phyloP scores from a whole-genome alignment of 176 grass and related monocot genomes.

The Olyra latifolia region DNA sequence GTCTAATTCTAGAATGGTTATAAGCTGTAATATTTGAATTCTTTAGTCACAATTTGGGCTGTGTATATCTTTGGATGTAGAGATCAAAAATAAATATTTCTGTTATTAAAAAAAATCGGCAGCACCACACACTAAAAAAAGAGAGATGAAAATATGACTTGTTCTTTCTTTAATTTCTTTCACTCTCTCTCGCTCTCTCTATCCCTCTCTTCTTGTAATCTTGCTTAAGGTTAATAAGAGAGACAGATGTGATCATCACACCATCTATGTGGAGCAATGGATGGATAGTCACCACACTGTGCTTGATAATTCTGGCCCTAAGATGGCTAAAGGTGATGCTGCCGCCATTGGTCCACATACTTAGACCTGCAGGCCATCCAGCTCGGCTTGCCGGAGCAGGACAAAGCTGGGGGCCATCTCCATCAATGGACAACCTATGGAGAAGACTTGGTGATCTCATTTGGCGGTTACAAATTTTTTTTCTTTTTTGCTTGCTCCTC shows the following conservation, averaged over 20 bases:
- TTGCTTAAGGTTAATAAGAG: neutral
- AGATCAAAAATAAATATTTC: too few relatives aligned
- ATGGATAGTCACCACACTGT: conserved; percentile 29
- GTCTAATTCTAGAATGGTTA: too few relatives aligned
- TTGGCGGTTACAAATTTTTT: neutral
- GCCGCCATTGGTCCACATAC: conserved; percentile 28
- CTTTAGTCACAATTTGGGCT: too few relatives aligned
- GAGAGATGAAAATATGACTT: neutral
- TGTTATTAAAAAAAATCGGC: too few relatives aligned
- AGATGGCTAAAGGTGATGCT: neutral
- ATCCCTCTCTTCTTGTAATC: neutral
- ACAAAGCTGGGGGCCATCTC: conserved; percentile 28
- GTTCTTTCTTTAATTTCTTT: too few relatives aligned
- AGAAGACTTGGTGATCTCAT: conserved; percentile 15
- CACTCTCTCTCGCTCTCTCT: neutral
- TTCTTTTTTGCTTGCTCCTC: neutral
- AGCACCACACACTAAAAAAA: neutral
- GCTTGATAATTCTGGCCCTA: conserved; percentile 33
- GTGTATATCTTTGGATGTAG: too few relatives aligned
- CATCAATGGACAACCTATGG: conserved; percentile 26
- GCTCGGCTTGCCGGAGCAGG: conserved; percentile 25
- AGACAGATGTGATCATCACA: neutral
- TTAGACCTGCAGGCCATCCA: conserved; percentile 18
- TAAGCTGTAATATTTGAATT: too few relatives aligned
- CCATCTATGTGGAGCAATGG: neutral